phyloP scores from a whole-genome alignment of 495 filamentous ascomycete species.

The Penicillium soppii region DNA sequence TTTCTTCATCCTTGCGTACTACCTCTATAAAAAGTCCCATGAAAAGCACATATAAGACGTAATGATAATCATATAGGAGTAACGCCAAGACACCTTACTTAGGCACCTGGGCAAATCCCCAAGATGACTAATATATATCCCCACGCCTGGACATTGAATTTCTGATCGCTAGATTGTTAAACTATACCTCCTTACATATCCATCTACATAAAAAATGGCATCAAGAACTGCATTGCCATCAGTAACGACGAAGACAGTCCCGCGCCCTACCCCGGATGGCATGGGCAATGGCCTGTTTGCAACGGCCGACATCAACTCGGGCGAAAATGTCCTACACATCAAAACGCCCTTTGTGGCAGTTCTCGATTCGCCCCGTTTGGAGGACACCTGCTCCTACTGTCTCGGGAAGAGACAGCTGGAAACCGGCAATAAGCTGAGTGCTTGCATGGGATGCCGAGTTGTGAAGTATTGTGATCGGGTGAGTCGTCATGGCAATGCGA shows the following conservation, averaged over 20 bases:
- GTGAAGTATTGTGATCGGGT: conserved; percentile 69
- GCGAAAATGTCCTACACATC: conserved; percentile 39
- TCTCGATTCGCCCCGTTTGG: conserved; percentile 39
- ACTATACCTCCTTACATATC: neutral
- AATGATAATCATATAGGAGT: too few relatives aligned
- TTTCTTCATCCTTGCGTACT: too few relatives aligned
- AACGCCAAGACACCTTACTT: conserved; percentile 6
- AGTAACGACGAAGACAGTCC: conserved; percentile 28
- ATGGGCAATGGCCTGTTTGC: conserved; percentile 47
- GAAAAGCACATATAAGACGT: too few relatives aligned
- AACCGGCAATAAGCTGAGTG: conserved; percentile 37
- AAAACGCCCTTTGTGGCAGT: conserved; percentile 42
- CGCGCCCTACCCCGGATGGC: conserved; percentile 27
- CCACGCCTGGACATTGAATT: conserved; percentile 4
- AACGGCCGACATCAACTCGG: conserved; percentile 29
- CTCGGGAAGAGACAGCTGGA: conserved; percentile 35
- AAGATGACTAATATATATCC: conserved; percentile 8
- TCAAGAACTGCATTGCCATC: conserved; percentile 16
- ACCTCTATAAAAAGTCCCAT: too few relatives aligned
- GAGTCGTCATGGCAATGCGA: conserved; percentile 17
- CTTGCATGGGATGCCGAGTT: conserved; percentile 60
- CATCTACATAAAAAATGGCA: conserved; percentile 23
- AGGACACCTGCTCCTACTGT: conserved; percentile 46
- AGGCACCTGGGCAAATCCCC: too few relatives aligned
- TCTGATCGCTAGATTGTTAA: neutral